phyloP scores from a whole-genome alignment of 2,329 filamentous ascomycete species.

The Thielaviopsis cerberus region DNA sequence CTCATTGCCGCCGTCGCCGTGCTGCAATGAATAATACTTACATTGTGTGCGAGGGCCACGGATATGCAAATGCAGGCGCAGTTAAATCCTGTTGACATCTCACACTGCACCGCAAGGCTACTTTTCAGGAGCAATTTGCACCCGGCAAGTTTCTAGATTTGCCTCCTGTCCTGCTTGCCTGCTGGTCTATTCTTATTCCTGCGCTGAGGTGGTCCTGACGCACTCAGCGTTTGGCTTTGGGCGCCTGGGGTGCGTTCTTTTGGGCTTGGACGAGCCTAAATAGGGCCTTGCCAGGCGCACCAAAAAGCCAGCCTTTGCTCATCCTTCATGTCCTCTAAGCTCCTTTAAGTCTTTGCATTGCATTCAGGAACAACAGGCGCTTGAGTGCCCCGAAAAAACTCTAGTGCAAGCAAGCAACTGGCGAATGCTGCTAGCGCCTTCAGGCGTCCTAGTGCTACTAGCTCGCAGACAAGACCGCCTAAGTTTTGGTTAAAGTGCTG shows the following conservation, averaged over 20 bases:
- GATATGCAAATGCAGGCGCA: neutral
- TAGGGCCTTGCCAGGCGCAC: neutral
- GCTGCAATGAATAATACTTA: neutral
- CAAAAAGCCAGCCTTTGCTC: neutral
- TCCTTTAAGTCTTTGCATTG: neutral
- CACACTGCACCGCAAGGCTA: neutral
- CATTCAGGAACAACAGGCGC: neutral
- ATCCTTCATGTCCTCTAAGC: neutral
- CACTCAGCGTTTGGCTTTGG: neutral
- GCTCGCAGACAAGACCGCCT: too few relatives aligned
- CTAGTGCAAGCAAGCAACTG: too few relatives aligned
- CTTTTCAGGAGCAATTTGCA: neutral
- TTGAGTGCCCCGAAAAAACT: too few relatives aligned
- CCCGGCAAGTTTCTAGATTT: neutral
- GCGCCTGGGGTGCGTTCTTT: neutral
- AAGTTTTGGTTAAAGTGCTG: too few relatives aligned
- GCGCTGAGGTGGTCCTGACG: neutral
- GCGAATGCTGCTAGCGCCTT: too few relatives aligned
- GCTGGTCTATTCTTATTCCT: neutral
- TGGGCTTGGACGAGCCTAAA: neutral
- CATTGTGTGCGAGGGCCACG: neutral
- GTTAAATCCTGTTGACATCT: neutral
- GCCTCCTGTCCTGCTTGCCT: too few relatives aligned
- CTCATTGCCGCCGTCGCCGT: neutral
- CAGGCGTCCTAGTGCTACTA: too few relatives aligned